These are phyloP conservation scores for Effrenium voratum DNA, from an alignment of 73 alveolate species.

Conservation along the genomic window DNA sequence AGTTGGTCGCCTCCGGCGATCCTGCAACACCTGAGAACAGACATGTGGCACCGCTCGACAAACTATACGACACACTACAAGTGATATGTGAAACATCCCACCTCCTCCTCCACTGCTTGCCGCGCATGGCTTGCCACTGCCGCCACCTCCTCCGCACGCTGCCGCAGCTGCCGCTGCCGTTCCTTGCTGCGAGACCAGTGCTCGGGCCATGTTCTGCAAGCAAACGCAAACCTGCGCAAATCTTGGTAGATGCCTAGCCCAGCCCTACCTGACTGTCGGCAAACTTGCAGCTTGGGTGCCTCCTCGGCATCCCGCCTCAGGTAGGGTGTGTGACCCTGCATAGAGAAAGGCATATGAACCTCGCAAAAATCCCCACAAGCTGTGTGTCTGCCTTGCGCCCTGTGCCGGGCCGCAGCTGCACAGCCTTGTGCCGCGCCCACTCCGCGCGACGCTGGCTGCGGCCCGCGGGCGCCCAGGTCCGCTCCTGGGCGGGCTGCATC, in stretches of 20 bases:
- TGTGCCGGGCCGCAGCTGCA: neutral
- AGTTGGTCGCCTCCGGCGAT: neutral
- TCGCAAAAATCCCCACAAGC: too few relatives aligned
- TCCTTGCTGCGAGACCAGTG: neutral
- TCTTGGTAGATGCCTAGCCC: neutral
- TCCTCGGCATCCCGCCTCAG: too few relatives aligned
- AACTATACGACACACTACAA: too few relatives aligned
- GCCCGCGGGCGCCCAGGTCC: neutral
- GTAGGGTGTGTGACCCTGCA: too few relatives aligned
- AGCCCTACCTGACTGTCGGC: neutral
- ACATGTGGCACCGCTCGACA: too few relatives aligned
- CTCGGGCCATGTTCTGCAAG: neutral
- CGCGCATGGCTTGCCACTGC: too few relatives aligned
- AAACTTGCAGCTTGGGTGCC: too few relatives aligned
- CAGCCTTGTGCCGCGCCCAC: neutral
- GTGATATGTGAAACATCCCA: too few relatives aligned
- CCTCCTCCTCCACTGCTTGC: too few relatives aligned
- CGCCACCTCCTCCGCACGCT: neutral
- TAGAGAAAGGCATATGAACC: too few relatives aligned
- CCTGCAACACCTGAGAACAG: neutral
- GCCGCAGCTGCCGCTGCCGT: slow-evolving; percentile 1
- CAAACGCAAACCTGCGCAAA: neutral
- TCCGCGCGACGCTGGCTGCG: slow-evolving; percentile 6
- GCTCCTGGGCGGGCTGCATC: neutral
- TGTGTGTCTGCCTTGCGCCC: too few relatives aligned